Conservation (phyloP, 306 rosid species). For the Arachis hypogaea region DNA sequence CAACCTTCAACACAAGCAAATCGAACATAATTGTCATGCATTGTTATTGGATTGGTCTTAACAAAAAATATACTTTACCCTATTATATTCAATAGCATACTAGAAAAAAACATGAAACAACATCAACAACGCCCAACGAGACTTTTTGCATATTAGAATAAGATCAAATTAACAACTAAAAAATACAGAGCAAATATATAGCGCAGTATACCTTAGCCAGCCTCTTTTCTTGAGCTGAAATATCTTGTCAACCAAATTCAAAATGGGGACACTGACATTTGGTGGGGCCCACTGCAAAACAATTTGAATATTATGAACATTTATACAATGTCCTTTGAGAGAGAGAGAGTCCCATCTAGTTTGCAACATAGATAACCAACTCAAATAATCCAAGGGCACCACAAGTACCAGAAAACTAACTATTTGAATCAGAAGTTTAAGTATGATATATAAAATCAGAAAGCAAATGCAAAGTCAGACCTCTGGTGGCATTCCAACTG, state of each 20-base stretch:
- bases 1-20: too few species aligned
- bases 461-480: constrained; percentile 52
- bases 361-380: not conserved
- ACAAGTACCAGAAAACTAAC: too few species aligned
- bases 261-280: constrained; percentile 87
- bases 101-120: constrained; percentile 11
- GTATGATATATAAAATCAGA: constrained; percentile 31
- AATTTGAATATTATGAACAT: constrained; percentile 33
- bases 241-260: constrained; percentile 94
- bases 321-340: constrained; percentile 12
- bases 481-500: constrained; percentile 91
- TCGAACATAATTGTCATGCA: too few species aligned
- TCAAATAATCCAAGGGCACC: too few species aligned
- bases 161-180: constrained; percentile 17
- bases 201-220: constrained; percentile 82
- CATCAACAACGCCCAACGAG: not conserved
- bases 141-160: constrained; percentile 21
- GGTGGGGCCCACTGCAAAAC: constrained; percentile 96
- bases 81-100: constrained; percentile 22
- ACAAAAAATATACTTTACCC: too few species aligned
- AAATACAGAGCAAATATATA: constrained; percentile 33
- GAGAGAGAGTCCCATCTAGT: not conserved
- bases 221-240: constrained; percentile 99
- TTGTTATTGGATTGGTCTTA: too few species aligned
- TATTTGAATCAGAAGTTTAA: constrained; percentile 31